Percentiles rank a stretch among this genome's conserved stretches.
phyloP scores from a whole-genome alignment of 2,329 filamentous ascomycete genomes.

The Cytospora paraplurivora region DNA sequence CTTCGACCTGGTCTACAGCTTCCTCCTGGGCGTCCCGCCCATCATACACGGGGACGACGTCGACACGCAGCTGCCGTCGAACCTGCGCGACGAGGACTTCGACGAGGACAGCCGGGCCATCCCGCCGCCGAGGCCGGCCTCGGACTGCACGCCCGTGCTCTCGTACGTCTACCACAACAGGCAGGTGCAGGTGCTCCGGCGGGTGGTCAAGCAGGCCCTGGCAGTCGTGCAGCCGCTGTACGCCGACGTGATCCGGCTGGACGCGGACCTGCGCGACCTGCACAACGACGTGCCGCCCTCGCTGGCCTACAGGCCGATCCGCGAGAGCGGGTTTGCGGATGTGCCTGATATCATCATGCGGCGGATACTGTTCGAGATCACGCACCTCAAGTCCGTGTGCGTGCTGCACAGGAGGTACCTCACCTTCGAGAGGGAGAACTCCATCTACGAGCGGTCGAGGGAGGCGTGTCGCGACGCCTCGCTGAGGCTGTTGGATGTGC shows the following conservation, averaged over 20 bases:
- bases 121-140: conserved; percentile 43
- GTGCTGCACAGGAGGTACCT: conserved; percentile 54
- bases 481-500: conserved; percentile 47
- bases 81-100: conserved; percentile 54
- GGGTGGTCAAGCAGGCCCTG: conserved; percentile 46
- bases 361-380: conserved; percentile 42
- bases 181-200: conserved; percentile 47
- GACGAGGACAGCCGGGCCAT: conserved; percentile 47
- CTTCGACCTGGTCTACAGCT: conserved; percentile 26
- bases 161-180: conserved; percentile 47
- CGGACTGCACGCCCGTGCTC: conserved; percentile 47
- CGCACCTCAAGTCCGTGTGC: conserved; percentile 50
- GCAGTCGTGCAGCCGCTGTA: conserved; percentile 40
- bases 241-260: conserved; percentile 41
- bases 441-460: conserved; percentile 43
- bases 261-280: conserved; percentile 40
- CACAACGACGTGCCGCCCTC: conserved; percentile 38
- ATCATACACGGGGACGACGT: conserved; percentile 50
- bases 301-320: conserved; percentile 32
- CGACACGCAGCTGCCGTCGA: conserved; percentile 48
- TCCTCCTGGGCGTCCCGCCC: conserved; percentile 41
- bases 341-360: conserved; percentile 43
- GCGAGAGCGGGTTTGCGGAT: conserved; percentile 40
- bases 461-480: conserved; percentile 47
- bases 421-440: conserved; percentile 42